A percentile compares a stretch with the other conserved stretches of the same genome.
Conservation (phyloP, 768 basidiomycete species). For the Podaxis sp. region DNA sequence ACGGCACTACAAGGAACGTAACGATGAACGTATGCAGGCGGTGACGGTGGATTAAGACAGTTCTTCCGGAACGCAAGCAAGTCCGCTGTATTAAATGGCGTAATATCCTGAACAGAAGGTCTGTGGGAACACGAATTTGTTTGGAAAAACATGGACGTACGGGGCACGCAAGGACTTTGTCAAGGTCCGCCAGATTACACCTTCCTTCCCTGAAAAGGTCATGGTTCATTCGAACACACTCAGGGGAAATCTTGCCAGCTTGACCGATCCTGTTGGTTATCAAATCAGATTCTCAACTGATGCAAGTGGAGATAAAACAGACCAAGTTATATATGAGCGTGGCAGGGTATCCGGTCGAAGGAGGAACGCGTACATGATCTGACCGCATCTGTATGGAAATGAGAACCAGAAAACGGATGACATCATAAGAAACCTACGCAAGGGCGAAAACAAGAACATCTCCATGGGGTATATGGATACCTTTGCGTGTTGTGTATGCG, state of each 20-base stretch:
- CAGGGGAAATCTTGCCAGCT: constrained; percentile 59
- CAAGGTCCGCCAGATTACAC: constrained; percentile 54
- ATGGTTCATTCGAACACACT: constrained; percentile 57
- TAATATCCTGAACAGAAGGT: constrained; percentile 40
- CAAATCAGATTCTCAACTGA: not conserved
- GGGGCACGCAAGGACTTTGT: constrained; percentile 43
- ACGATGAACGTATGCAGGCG: constrained; percentile 8
- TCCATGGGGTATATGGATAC: constrained; percentile 75
- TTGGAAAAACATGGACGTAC: constrained; percentile 28
- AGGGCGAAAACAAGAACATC: constrained; percentile 78
- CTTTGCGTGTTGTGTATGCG: constrained; percentile 60
- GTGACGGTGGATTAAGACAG: constrained; percentile 28
- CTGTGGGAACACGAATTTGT: not conserved
- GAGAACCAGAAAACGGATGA: not conserved
- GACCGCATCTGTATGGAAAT: constrained; percentile 54
- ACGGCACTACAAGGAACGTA: constrained; percentile 68
- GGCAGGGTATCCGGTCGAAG: constrained; percentile 81
- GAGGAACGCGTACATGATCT: constrained; percentile 80
- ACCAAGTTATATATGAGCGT: constrained; percentile 75
- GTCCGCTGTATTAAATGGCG: constrained; percentile 42
- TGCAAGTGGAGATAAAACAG: constrained; percentile 13
- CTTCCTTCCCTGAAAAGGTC: constrained; percentile 53
- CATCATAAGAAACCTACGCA: constrained; percentile 39
- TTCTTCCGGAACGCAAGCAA: constrained; percentile 40
- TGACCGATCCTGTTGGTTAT: constrained; percentile 54